Conservation (phyloP, 257 asterid genomes). For the Plantago elongata region DNA sequence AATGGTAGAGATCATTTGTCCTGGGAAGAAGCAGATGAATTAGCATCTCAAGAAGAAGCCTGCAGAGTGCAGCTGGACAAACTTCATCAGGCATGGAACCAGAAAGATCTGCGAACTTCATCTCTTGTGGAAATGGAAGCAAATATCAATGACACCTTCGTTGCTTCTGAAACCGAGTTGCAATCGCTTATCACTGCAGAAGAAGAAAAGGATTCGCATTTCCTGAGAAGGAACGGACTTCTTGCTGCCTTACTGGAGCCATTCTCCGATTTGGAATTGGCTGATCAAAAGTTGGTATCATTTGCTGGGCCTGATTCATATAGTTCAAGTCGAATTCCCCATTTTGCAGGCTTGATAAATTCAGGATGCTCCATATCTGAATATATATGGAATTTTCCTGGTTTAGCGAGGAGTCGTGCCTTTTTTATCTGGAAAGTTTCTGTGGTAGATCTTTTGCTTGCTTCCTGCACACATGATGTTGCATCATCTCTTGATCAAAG, state of each 20-base stretch:
- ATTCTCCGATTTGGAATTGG: conserved; percentile 77
- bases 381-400: conserved; percentile 74
- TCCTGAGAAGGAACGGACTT: conserved; percentile 64
- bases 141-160: conserved; percentile 47
- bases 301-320: conserved; percentile 37
- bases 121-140: conserved; percentile 75
- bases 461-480: conserved; percentile 66
- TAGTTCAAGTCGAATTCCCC: conserved; percentile 48
- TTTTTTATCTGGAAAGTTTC: conserved; percentile 88
- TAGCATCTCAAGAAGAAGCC: conserved; percentile 98
- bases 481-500: conserved; percentile 69
- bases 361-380: conserved; percentile 72
- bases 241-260: conserved; percentile 58
- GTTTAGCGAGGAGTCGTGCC: conserved; percentile 45
- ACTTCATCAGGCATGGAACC: conserved; percentile 90
- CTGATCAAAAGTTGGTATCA: conserved; percentile 58
- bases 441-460: conserved; percentile 78
- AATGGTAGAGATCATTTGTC: conserved; percentile 92
- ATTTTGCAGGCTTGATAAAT: conserved; percentile 51
- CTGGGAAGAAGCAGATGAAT: conserved; percentile 99
- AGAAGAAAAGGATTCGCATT: conserved; percentile 47
- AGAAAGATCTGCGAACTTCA: conserved; percentile 64
- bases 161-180: conserved; percentile 51
- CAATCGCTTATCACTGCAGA: conserved; percentile 56
- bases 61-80: conserved; percentile 87